phyloP scores from a whole-genome alignment of 1,284 basidiomycete genomes.

The Cystobasidiaceae sp. region DNA sequence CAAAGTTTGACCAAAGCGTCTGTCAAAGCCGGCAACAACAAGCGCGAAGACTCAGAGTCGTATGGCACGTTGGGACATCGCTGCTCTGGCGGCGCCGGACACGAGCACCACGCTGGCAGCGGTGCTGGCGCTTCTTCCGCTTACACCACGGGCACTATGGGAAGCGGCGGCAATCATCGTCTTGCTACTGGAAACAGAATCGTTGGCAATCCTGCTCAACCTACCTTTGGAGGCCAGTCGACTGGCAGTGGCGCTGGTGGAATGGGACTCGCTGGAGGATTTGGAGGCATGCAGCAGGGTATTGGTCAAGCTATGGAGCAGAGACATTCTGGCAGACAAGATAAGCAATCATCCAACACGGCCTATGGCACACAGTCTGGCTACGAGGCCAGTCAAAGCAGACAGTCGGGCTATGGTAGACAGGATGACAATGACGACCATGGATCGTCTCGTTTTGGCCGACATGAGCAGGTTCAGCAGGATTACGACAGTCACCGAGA shows the following conservation, averaged over 20 bases:
- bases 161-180: background rate
- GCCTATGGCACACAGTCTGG: background rate
- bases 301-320: constrained; percentile 7
- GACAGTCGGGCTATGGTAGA: background rate
- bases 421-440: background rate
- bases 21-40: background rate
- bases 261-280: background rate
- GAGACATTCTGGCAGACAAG: background rate
- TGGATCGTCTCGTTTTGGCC: background rate
- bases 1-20: background rate
- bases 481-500: background rate
- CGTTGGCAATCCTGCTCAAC: constrained; percentile 3
- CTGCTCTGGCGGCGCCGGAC: constrained; percentile 10
- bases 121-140: background rate
- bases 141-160: background rate
- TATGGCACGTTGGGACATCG: constrained; percentile 1
- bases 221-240: background rate
- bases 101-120: background rate
- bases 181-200: constrained; percentile 11
- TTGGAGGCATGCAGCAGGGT: background rate
- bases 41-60: background rate
- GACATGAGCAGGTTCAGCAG: background rate
- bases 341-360: background rate
- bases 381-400: background rate
- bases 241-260: background rate